Base-by-base conservation (phyloP, 495 filamentous ascomycete genomes). In the Penicillium manginii region DNA sequence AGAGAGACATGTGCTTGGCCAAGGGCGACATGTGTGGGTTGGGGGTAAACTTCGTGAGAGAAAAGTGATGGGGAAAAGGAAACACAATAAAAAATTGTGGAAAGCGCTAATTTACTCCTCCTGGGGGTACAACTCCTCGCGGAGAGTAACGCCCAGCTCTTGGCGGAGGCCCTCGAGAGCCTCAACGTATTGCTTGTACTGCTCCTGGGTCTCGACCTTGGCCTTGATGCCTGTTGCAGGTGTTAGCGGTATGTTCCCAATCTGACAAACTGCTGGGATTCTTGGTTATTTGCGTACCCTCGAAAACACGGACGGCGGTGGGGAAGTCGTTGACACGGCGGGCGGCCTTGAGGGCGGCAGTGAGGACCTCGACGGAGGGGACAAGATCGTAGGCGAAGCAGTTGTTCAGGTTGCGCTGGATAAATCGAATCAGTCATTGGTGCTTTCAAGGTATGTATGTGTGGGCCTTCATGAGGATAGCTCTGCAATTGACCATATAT, bases 351-450 rank as follows among this genome's bases (percentile, higher is more conserved):
- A 99, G 84, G 54, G 94, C 94, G 64, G 94, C 93, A 65, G 85
- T 84, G 77, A 97, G 86, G 71, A 99, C 96, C 66, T 91, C 87
- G 52, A 93, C 86, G 52, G 93, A 93, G 65, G 94, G 94, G 61
- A 99, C 94, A 70, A 99, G 87, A 85, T 99, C 94, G 88, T 99
- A 99, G 74, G 94, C 94, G 80, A 99, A 99, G 75, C 90, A 92
- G 81, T 99, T 99, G 88, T 99, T 99, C 65, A 99, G 84, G 79
- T 99, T 99, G 73, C 94, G 92, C 92, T 98, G 68, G 59, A 55
- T 37, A 10, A 21, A 29, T 18, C 47, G 40, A 39, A n/a, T 45
- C 18, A 45, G 40, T 45, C 40, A 45, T 45, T n/a, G 18, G 7
- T 45, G 8, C n/a, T 45, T 45, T 14, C 4, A 43, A n/a, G 10